These are phyloP conservation scores for Phyllosticta citribraziliensis DNA, from an alignment of 2,329 filamentous ascomycete genomes.

Conservation along the genomic window DNA sequence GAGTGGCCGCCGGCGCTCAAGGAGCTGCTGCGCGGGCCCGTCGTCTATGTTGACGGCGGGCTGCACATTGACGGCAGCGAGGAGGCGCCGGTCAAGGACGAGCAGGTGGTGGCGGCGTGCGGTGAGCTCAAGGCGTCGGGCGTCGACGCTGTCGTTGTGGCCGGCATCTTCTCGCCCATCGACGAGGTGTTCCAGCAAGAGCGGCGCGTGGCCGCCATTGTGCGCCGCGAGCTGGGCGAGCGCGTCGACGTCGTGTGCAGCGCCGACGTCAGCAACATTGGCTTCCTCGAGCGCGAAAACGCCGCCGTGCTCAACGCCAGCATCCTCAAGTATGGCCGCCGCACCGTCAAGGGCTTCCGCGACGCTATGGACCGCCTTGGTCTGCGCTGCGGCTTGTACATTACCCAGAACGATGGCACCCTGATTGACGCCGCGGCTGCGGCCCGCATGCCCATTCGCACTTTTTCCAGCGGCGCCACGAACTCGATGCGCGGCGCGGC, in stretches of 20 bases:
- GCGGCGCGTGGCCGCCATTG: constrained; percentile 38
- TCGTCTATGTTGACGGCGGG: constrained; percentile 38
- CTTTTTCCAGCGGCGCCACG: constrained; percentile 43
- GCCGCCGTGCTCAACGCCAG: constrained; percentile 42
- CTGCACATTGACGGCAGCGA: constrained; percentile 36
- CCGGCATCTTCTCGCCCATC: constrained; percentile 50
- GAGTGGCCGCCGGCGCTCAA: constrained; percentile 34
- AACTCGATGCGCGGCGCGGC: constrained; percentile 45
- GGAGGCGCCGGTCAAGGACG: constrained; percentile 33
- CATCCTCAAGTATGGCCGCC: constrained; percentile 36
- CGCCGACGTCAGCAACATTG: constrained; percentile 41
- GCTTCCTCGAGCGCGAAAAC: constrained; percentile 43
- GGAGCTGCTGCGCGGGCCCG: constrained; percentile 38
- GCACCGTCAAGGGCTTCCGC: constrained; percentile 37
- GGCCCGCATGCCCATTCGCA: constrained; percentile 39
- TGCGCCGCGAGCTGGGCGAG: constrained; percentile 36
- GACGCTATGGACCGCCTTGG: constrained; percentile 36
- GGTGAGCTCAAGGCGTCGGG: constrained; percentile 34
- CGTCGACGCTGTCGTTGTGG: constrained; percentile 42
- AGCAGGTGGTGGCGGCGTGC: constrained; percentile 36
- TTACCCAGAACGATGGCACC: constrained; percentile 45
- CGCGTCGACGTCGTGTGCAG: constrained; percentile 41
- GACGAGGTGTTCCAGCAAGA: constrained; percentile 46
- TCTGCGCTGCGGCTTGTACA: constrained; percentile 39
- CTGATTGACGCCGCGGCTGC: constrained; percentile 38